Percentiles rank a stretch among this genome's conserved stretches.
phyloP scores from a whole-genome alignment of 495 filamentous ascomycete genomes.

The Amorphotheca resinae region DNA sequence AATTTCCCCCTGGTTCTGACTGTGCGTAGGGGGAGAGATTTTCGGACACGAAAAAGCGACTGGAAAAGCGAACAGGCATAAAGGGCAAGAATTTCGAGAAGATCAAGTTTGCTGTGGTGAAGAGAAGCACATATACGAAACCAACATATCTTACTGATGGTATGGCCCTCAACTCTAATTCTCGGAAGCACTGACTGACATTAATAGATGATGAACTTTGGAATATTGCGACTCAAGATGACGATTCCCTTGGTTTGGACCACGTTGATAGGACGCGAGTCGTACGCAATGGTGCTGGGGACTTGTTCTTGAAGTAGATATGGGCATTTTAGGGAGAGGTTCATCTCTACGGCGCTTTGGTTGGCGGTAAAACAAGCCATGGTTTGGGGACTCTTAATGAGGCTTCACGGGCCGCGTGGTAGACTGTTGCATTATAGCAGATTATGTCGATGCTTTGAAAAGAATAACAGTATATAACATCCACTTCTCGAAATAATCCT shows the following conservation, averaged over 20 bases:
- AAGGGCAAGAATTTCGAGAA: slow-evolving; percentile 98
- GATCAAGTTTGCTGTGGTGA: slow-evolving; percentile 85
- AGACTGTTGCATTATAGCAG: neutral
- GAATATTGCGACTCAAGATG: slow-evolving; percentile 50
- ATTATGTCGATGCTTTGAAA: neutral
- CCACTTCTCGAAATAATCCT: too few relatives aligned
- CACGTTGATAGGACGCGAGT: slow-evolving; percentile 60
- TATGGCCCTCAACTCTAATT: slow-evolving; percentile 24
- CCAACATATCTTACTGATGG: slow-evolving; percentile 81
- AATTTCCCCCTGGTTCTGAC: neutral
- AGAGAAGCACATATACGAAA: slow-evolving; percentile 52
- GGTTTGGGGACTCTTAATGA: neutral
- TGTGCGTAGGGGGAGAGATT: slow-evolving; percentile 47
- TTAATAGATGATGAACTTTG: slow-evolving; percentile 67
- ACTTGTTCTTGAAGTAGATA: slow-evolving; percentile 42
- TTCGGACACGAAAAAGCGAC: slow-evolving; percentile 77
- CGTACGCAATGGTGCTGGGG: slow-evolving; percentile 38
- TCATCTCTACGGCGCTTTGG: slow-evolving; percentile 6
- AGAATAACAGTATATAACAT: neutral
- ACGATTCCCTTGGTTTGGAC: slow-evolving; percentile 82
- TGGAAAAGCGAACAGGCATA: slow-evolving; percentile 81
- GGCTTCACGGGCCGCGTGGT: neutral
- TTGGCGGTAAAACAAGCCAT: neutral
- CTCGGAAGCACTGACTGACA: slow-evolving; percentile 16
- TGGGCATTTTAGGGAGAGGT: slow-evolving; percentile 3